These are phyloP conservation scores for Petunia axillaris DNA, from an alignment of 257 asterid species.

Conservation along the genomic window DNA sequence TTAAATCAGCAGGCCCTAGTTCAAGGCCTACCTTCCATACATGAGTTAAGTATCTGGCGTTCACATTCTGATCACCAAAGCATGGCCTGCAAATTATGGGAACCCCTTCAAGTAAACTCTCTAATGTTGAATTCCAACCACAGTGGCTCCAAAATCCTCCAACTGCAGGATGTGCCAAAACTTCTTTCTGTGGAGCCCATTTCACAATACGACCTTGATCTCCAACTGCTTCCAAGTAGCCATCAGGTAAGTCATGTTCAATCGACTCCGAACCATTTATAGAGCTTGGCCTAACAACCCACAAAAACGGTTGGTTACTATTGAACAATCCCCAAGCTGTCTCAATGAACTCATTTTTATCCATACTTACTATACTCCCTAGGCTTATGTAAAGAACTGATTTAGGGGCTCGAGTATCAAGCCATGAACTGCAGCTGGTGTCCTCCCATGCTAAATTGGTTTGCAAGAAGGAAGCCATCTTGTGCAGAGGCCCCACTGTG, in stretches of 20 bases:
- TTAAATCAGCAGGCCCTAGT: constrained; percentile 10
- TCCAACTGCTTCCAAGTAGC: constrained; percentile 10
- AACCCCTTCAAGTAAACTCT: constrained; percentile 35
- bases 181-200: constrained; percentile 45
- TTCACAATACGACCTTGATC: constrained; percentile 32
- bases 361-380: constrained; percentile 47
- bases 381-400: constrained; percentile 56
- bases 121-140: constrained; percentile 37
- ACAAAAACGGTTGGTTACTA: constrained; percentile 44
- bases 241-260: constrained; percentile 27
- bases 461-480: constrained; percentile 35
- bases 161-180: constrained; percentile 37
- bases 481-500: constrained; percentile 45
- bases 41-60: constrained; percentile 21
- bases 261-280: constrained; percentile 30
- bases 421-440: constrained; percentile 47
- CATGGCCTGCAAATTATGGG: constrained; percentile 38
- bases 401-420: constrained; percentile 40
- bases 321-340: constrained; percentile 55
- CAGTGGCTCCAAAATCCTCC: constrained; percentile 40
- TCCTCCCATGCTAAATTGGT: constrained; percentile 48
- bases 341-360: constrained; percentile 33
- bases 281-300: constrained; percentile 55
- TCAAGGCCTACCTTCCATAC: constrained; percentile 38
- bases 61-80: constrained; percentile 27